These are phyloP conservation scores for Suillus cothurnatus DNA, from an alignment of 768 basidiomycete species.

Conservation along the genomic window DNA sequence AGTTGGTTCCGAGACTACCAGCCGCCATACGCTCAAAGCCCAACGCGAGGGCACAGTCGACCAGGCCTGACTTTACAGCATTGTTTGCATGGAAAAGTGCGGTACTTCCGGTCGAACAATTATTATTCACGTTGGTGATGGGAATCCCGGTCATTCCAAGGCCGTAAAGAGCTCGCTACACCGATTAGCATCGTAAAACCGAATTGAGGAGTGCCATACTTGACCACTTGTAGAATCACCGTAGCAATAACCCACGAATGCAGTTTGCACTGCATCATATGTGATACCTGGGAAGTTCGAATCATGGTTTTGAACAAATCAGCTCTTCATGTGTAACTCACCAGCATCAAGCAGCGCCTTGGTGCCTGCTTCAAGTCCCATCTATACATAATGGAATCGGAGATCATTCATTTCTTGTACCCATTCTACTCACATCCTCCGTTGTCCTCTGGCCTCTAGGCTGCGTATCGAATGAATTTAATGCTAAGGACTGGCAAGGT, in stretches of 20 bases:
- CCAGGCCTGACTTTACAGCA: slow-evolving; percentile 67
- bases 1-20: slow-evolving; percentile 70
- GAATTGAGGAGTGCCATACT: slow-evolving; percentile 36
- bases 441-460: slow-evolving; percentile 67
- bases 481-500: slow-evolving; percentile 1
- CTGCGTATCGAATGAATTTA: slow-evolving; percentile 37
- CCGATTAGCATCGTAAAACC: background rate
- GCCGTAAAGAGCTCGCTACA: slow-evolving; percentile 75
- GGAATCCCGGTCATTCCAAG: slow-evolving; percentile 85
- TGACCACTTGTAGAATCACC: slow-evolving; percentile 81
- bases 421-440: slow-evolving; percentile 57
- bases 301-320: background rate
- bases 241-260: slow-evolving; percentile 78
- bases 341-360: slow-evolving; percentile 88
- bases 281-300: slow-evolving; percentile 60
- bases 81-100: slow-evolving; percentile 77
- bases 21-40: slow-evolving; percentile 87
- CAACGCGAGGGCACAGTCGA: slow-evolving; percentile 76
- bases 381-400: slow-evolving; percentile 41
- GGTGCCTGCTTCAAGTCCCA: slow-evolving; percentile 86
- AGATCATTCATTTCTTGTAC: slow-evolving; percentile 1
- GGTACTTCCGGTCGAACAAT: slow-evolving; percentile 81
- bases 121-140: slow-evolving; percentile 86
- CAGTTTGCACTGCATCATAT: slow-evolving; percentile 74
- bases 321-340: slow-evolving; percentile 23